Evolutionary conservation across 352 stramenopile species (phyloP).

Genomic region (Globisporangium barbulae): DNA sequence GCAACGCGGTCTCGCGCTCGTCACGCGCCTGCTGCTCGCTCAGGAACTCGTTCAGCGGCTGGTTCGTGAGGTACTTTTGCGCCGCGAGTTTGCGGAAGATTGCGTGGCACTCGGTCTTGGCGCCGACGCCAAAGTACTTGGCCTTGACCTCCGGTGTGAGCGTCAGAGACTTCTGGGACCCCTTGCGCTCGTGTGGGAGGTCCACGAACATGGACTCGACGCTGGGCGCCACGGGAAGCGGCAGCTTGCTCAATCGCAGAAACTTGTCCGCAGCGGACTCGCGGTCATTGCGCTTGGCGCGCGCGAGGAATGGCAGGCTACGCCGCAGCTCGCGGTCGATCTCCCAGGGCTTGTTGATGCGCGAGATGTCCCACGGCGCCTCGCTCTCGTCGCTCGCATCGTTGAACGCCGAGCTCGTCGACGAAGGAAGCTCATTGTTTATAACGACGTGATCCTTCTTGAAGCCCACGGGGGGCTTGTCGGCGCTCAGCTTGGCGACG

Average conservation of each 20-base stretch:
- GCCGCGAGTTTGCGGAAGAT: constrained; percentile 70
- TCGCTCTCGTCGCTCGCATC: constrained; percentile 3
- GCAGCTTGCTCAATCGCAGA: constrained; percentile 53
- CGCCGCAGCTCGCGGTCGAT: constrained; percentile 60
- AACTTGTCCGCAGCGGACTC: constrained; percentile 63
- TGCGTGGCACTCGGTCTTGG: constrained; percentile 47
- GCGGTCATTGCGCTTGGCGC: constrained; percentile 38
- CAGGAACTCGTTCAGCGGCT: constrained; percentile 54
- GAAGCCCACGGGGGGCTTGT: background rate
- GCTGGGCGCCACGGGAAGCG: constrained; percentile 26
- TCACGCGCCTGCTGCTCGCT: constrained; percentile 29
- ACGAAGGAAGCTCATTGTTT: background rate
- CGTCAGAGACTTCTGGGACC: constrained; percentile 29
- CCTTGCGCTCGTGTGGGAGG: constrained; percentile 19
- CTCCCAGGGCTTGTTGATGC: constrained; percentile 71
- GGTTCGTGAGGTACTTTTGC: constrained; percentile 58
- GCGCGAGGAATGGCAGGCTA: constrained; percentile 54
- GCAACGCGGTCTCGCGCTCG: constrained; percentile 19
- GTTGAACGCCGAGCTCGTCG: background rate
- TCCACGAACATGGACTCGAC: constrained; percentile 34
- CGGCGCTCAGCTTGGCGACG: background rate
- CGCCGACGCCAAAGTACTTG: constrained; percentile 59
- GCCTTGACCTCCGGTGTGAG: constrained; percentile 54
- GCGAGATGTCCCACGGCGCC: constrained; percentile 58
- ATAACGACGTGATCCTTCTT: background rate